A percentile compares a stretch with the other conserved stretches of the same genome.
These are phyloP conservation scores for Oxyria digyna DNA, from an alignment of 148 eudicot species.

Conservation along the genomic window DNA sequence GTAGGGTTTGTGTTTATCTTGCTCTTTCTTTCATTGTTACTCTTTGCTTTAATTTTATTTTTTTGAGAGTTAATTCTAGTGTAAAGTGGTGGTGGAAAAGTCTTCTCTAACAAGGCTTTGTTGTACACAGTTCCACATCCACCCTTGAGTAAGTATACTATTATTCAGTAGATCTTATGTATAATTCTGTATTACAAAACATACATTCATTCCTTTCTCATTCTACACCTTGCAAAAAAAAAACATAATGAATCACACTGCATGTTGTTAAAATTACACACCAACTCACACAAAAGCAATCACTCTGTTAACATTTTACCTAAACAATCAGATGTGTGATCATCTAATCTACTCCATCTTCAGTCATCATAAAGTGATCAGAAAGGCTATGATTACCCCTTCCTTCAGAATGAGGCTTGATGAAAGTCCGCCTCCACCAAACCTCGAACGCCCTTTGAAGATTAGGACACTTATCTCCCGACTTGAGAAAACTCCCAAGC, in stretches of 20 bases:
- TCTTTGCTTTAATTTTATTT: not conserved
- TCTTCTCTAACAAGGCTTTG: not conserved
- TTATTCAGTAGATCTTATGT: too few relatives aligned
- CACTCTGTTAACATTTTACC: slow-evolving; percentile 6
- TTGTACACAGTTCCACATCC: not conserved
- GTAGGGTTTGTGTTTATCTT: not conserved
- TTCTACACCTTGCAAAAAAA: not conserved
- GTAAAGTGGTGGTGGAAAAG: not conserved
- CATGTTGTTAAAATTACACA: slow-evolving; percentile 1
- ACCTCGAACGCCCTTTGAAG: slow-evolving; percentile 92
- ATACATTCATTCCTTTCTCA: not conserved
- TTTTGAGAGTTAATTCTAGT: not conserved
- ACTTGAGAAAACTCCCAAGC: slow-evolving; percentile 67
- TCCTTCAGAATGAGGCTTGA: slow-evolving; percentile 57
- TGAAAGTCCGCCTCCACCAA: slow-evolving; percentile 95
- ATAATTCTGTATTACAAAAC: not conserved
- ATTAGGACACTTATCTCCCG: slow-evolving; percentile 81
- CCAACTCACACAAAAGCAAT: slow-evolving; percentile 1
- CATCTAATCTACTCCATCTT: slow-evolving; percentile 4
- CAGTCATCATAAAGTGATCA: slow-evolving; percentile 17
- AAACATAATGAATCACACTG: not conserved
- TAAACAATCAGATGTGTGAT: not conserved
- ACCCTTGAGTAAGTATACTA: not conserved
- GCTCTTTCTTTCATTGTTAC: not conserved
- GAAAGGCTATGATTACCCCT: slow-evolving; percentile 23